Evolutionary conservation across 75 land plant genomes (phyloP), one percentile per base, ranked within the genome.

Genomic region (Ceratopteris richardii): DNA sequence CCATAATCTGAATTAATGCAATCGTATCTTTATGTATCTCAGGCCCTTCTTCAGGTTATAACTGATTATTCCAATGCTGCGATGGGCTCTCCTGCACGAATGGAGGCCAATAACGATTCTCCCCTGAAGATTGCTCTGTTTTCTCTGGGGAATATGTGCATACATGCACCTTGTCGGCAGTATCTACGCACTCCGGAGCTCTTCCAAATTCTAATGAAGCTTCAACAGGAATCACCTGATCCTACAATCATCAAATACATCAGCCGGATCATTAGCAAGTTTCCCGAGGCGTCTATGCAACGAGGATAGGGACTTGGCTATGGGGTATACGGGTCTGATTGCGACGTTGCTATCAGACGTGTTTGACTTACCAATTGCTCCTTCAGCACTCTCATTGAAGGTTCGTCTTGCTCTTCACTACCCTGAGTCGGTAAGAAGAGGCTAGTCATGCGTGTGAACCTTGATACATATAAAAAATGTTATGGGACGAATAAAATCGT

Each of bases 51-150:
- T 31, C 78, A 80, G 63, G 65, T 95, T 36, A 89, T 81, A 0
- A 70, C 79, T 27, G 90, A 86, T 27, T 86, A 82, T 63, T 84
- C 99, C 13, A 51, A 53, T 24, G 69, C 82, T 18, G 83, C 86
- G 26, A 36, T 75, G 54, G 78, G 70, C 61, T 82, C 90, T 0
- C 53, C 52, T 19, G 58, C 31, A 10, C 83, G 75, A 62, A 69
- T 66, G 61, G 71, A 64, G 47, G 74, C 79, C 14, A 60, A 60
- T 0, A 82, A 71, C 31, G 92, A 95, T 39, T 95, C 99, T 9
- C 96, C 96, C 55, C 68, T 95, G 29, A 86, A 84, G 60, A 86
- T 90, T 68, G 91, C 82, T n/a, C 70, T 95, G 0, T 95, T 95
- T 43, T 77, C 91, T 7, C 60, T 95, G 64, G 83, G 81, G 20